Conservation (phyloP, 169 alveolate genomes). For the Babesia bigemina region DNA sequence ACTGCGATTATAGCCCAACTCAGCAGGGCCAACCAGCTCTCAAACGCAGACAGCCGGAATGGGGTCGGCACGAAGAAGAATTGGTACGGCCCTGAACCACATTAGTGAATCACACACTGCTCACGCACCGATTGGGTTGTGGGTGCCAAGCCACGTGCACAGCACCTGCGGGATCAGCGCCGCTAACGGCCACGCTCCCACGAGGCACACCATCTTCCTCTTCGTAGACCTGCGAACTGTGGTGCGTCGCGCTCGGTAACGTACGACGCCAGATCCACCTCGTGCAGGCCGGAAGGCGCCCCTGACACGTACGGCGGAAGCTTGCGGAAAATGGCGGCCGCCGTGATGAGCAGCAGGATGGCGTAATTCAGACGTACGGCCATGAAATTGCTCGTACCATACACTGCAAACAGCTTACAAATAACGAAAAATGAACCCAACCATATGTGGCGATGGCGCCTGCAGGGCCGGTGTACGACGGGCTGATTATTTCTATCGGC, state of each 20-base stretch:
- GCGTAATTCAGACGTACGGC: constrained; percentile 38
- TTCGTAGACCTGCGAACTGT: neutral
- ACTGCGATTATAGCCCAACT: constrained; percentile 49
- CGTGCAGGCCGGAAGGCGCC: constrained; percentile 59
- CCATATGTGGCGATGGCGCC: constrained; percentile 45
- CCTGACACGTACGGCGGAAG: constrained; percentile 49
- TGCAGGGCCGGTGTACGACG: constrained; percentile 55
- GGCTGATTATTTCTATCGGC: constrained; percentile 53
- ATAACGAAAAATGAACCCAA: neutral
- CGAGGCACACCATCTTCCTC: constrained; percentile 44
- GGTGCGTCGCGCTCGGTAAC: neutral
- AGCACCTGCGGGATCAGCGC: constrained; percentile 43
- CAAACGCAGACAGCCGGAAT: constrained; percentile 34
- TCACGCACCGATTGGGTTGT: constrained; percentile 49
- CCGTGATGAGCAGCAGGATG: constrained; percentile 13
- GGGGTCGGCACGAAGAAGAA: constrained; percentile 52
- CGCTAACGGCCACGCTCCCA: constrained; percentile 49
- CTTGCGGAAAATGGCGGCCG: constrained; percentile 34
- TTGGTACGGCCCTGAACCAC: constrained; percentile 40
- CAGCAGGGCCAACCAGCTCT: constrained; percentile 30
- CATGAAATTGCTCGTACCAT: constrained; percentile 54
- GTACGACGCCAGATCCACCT: constrained; percentile 48
- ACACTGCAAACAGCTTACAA: constrained; percentile 24
- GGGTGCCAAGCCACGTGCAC: constrained; percentile 15
- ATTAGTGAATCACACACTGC: neutral